Conservation (phyloP, 352 stramenopile genomes). For the Phytophthora nicotianae region DNA sequence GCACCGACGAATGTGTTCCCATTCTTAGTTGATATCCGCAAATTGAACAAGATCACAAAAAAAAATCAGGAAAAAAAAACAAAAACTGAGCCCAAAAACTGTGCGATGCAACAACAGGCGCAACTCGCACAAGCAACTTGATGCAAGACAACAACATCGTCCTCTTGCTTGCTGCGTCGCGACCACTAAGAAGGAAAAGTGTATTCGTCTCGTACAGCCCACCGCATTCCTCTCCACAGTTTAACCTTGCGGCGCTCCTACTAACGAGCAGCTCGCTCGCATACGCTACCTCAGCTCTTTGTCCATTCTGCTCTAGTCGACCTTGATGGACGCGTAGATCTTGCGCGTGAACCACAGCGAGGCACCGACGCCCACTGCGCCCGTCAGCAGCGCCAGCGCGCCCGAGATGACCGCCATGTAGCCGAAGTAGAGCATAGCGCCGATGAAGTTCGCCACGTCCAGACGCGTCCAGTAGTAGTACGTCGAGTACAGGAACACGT, state of each 20-base stretch:
- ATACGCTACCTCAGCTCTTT: slow-evolving; percentile 9
- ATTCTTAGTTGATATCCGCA: too few species aligned
- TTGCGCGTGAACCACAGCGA: slow-evolving; percentile 98
- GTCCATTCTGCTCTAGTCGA: slow-evolving; percentile 38
- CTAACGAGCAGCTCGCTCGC: slow-evolving; percentile 13
- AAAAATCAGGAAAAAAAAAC: slow-evolving; percentile 25
- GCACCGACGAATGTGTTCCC: too few species aligned
- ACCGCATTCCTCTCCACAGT: background rate
- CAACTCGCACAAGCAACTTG: slow-evolving; percentile 13
- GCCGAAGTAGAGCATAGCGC: slow-evolving; percentile 95
- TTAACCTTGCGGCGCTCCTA: slow-evolving; percentile 26
- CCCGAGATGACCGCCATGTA: slow-evolving; percentile 99
- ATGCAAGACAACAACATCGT: slow-evolving; percentile 23
- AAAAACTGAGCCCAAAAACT: slow-evolving; percentile 17
- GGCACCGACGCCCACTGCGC: slow-evolving; percentile 95
- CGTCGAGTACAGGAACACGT: slow-evolving; percentile 99
- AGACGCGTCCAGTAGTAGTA: slow-evolving; percentile 98
- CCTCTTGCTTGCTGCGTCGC: slow-evolving; percentile 20
- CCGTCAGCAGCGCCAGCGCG: slow-evolving; percentile 96
- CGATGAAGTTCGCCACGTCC: slow-evolving; percentile 93
- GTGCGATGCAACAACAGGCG: slow-evolving; percentile 31
- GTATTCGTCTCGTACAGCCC: slow-evolving; percentile 23
- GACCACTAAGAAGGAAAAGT: slow-evolving; percentile 32
- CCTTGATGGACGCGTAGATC: slow-evolving; percentile 93
- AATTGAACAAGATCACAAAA: background rate